phyloP scores from a whole-genome alignment of 1,284 basidiomycete species.

The Ceratobasidium sp. region DNA sequence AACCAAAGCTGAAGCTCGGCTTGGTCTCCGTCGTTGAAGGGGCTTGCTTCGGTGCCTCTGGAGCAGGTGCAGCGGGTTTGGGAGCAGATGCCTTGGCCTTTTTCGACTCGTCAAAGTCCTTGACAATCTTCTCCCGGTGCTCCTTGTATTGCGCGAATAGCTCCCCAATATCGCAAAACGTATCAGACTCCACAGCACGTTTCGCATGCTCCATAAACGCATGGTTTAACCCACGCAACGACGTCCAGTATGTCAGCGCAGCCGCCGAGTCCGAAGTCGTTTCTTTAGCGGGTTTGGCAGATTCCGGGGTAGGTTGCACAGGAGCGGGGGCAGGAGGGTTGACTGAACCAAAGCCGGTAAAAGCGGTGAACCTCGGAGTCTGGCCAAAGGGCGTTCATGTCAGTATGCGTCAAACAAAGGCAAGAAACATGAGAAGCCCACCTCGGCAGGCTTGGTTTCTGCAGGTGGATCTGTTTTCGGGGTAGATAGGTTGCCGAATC shows the following conservation, averaged over 20 bases:
- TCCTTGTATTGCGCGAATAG: constrained; percentile 43
- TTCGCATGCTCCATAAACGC: constrained; percentile 46
- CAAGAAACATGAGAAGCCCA: constrained; percentile 1
- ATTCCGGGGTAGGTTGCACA: constrained; percentile 1
- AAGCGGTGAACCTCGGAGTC: constrained; percentile 15
- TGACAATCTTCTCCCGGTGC: constrained; percentile 45
- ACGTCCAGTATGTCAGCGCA: constrained; percentile 46
- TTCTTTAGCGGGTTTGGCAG: constrained; percentile 9
- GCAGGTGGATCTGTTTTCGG: constrained; percentile 40
- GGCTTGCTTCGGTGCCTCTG: constrained; percentile 5
- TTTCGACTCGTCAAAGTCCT: constrained; percentile 31
- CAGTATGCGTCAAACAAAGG: neutral
- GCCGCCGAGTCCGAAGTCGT: constrained; percentile 20
- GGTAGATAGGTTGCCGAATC: constrained; percentile 31
- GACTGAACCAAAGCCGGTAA: constrained; percentile 23
- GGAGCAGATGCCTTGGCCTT: constrained; percentile 39
- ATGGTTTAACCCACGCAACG: constrained; percentile 47
- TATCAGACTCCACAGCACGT: constrained; percentile 43
- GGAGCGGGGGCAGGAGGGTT: constrained; percentile 17
- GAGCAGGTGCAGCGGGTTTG: constrained; percentile 8
- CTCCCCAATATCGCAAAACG: constrained; percentile 45
- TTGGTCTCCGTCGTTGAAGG: constrained; percentile 18
- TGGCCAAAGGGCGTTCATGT: neutral
- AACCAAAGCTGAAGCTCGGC: constrained; percentile 30
- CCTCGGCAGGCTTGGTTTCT: constrained; percentile 43